Evolutionary conservation across 2,329 filamentous ascomycete genomes (phyloP).

Genomic region (Claviceps lovelessii): DNA sequence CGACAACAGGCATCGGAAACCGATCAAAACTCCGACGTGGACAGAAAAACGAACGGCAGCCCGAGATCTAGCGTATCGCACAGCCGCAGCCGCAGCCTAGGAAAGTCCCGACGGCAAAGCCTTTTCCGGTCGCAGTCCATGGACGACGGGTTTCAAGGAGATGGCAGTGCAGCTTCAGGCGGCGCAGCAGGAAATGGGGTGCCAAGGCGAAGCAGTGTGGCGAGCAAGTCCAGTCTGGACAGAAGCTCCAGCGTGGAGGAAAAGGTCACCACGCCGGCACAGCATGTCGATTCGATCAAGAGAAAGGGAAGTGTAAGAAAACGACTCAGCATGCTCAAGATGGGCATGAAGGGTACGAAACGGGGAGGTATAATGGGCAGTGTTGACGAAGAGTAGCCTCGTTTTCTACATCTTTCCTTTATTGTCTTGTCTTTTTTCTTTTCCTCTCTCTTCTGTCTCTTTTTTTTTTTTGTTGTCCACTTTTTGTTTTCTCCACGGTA

Average conservation of each 20-base stretch:
- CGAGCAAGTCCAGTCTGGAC: constrained; percentile 16
- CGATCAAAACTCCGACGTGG: constrained; percentile 16
- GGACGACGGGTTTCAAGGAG: constrained; percentile 12
- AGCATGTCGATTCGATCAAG: constrained; percentile 21
- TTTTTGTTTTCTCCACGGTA: not conserved
- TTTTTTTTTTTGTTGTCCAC: not conserved
- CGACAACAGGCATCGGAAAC: constrained; percentile 28
- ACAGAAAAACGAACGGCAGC: constrained; percentile 14
- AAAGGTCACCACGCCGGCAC: constrained; percentile 10
- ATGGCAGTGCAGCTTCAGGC: not conserved
- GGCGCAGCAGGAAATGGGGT: not conserved
- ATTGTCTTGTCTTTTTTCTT: no score
- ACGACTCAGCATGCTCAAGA: constrained; percentile 61
- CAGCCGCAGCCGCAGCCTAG: constrained; percentile 12
- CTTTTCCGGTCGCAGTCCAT: constrained; percentile 29
- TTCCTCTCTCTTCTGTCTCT: not conserved
- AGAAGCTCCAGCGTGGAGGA: constrained; percentile 12
- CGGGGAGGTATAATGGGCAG: constrained; percentile 36
- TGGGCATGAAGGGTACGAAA: constrained; percentile 55
- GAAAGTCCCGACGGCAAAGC: constrained; percentile 25
- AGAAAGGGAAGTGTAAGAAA: constrained; percentile 57
- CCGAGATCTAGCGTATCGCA: constrained; percentile 20
- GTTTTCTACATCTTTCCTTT: not conserved
- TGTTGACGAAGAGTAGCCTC: constrained; percentile 37
- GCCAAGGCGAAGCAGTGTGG: constrained; percentile 11